phyloP scores from a whole-genome alignment of 805 yeast species.

The Torulaspora delbrueckii region DNA sequence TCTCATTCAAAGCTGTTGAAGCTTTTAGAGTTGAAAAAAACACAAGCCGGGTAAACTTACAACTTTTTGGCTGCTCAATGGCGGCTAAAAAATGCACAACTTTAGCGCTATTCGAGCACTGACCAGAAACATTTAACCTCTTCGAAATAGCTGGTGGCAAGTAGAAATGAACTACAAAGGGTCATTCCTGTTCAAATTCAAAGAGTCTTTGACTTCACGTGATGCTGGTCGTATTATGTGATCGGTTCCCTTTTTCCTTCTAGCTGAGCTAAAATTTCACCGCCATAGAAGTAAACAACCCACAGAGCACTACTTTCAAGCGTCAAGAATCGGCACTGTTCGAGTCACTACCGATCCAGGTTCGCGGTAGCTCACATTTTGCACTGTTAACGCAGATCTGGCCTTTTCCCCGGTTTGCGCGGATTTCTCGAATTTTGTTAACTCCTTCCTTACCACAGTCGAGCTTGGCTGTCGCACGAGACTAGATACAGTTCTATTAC shows the following conservation, averaged over 20 bases:
- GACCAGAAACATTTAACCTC: not conserved
- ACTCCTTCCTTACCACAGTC: not conserved
- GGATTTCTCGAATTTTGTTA: not conserved
- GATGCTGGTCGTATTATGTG: not conserved
- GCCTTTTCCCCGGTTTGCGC: not conserved
- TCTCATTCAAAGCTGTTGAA: no score
- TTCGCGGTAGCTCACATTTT: not conserved
- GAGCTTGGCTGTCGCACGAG: not conserved
- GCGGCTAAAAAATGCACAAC: not conserved
- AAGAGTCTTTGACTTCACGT: not conserved
- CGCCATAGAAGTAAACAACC: not conserved
- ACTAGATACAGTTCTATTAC: not conserved
- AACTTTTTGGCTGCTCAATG: not conserved
- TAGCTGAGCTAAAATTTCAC: not conserved
- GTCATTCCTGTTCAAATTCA: not conserved
- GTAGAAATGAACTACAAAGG: no score
- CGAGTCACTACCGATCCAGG: not conserved
- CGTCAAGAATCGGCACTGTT: not conserved
- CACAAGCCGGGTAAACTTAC: not conserved
- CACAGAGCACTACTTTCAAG: not conserved
- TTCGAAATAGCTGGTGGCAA: no score
- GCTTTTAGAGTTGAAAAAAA: not conserved
- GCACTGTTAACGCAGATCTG: not conserved
- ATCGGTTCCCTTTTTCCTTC: not conserved
- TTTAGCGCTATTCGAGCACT: no score